Conservation (phyloP, 805 yeast species). For the Nakazawaea holstii region DNA sequence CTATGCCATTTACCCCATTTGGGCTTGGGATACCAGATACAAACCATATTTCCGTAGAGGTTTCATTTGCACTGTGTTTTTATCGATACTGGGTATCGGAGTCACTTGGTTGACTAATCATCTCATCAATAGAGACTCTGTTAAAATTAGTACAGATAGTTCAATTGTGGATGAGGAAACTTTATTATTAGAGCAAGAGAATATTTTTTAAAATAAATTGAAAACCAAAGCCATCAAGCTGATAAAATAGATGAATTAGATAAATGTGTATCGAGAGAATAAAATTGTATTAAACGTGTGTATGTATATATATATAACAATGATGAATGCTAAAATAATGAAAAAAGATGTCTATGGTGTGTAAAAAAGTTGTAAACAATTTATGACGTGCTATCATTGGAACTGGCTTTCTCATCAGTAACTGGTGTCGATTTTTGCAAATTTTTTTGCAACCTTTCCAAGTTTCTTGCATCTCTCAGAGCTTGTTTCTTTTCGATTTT, state of each 20-base stretch:
- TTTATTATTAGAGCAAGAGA: neutral
- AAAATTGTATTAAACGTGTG: neutral
- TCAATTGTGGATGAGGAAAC: neutral
- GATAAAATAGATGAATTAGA: neutral
- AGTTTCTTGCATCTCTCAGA: slow-evolving; percentile 35
- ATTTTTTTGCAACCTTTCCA: slow-evolving; percentile 27
- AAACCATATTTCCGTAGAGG: slow-evolving; percentile 29
- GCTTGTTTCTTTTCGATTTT: slow-evolving; percentile 43
- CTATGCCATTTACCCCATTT: slow-evolving; percentile 32
- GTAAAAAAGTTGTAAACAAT: neutral
- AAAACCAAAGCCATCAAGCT: neutral
- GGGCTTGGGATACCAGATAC: slow-evolving; percentile 33
- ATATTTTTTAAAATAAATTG: neutral
- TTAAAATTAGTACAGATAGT: neutral
- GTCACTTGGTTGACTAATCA: neutral
- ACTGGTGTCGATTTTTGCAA: slow-evolving; percentile 1
- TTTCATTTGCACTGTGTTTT: slow-evolving; percentile 28
- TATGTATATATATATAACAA: neutral
- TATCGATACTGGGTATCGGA: slow-evolving; percentile 13
- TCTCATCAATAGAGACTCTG: neutral
- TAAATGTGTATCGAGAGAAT: neutral
- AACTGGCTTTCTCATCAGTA: neutral
- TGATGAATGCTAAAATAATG: neutral
- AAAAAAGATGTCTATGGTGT: neutral
- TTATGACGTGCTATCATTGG: neutral